Percentiles rank a stretch among this genome's conserved stretches.
These are phyloP conservation scores for Wickerhamomyces bisporus DNA, from an alignment of 805 yeast species.

Conservation along the genomic window DNA sequence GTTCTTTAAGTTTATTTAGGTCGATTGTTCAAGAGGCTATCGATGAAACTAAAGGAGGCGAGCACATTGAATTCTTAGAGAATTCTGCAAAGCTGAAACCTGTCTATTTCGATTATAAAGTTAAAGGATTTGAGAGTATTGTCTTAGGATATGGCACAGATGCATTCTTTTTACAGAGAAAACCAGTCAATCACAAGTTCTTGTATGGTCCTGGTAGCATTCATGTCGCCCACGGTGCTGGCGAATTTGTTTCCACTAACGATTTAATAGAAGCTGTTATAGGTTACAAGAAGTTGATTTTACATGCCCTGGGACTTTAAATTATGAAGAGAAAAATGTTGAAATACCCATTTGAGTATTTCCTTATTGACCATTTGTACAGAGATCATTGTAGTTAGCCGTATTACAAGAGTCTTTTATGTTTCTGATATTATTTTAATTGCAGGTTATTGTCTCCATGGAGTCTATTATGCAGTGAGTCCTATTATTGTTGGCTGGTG, in stretches of 20 bases:
- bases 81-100: slow-evolving; percentile 34
- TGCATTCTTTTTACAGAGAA: slow-evolving; percentile 35
- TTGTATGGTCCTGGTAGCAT: slow-evolving; percentile 63
- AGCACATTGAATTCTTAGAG: slow-evolving; percentile 13
- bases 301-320: slow-evolving; percentile 33
- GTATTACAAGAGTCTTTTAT: slow-evolving; percentile 12
- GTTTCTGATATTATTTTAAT: slow-evolving; percentile 14
- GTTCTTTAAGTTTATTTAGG: slow-evolving; percentile 32
- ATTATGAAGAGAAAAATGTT: too few species aligned
- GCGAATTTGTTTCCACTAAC: slow-evolving; percentile 41
- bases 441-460: slow-evolving; percentile 13
- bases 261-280: slow-evolving; percentile 44
- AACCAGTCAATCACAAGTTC: slow-evolving; percentile 30
- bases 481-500: slow-evolving; percentile 13
- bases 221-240: slow-evolving; percentile 51
- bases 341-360: too few species aligned
- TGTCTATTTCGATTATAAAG: slow-evolving; percentile 45
- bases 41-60: slow-evolving; percentile 16
- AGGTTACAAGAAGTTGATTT: slow-evolving; percentile 39
- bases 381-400: slow-evolving; percentile 15
- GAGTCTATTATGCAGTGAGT: slow-evolving; percentile 14
- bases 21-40: slow-evolving; percentile 29
- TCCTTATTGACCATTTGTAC: too few species aligned
- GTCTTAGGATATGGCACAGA: slow-evolving; percentile 47
- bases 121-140: slow-evolving; percentile 53